A percentile compares a stretch with the other conserved stretches of the same genome.
phyloP scores from a whole-genome alignment of 768 basidiomycete genomes.

The Boletus sp. region DNA sequence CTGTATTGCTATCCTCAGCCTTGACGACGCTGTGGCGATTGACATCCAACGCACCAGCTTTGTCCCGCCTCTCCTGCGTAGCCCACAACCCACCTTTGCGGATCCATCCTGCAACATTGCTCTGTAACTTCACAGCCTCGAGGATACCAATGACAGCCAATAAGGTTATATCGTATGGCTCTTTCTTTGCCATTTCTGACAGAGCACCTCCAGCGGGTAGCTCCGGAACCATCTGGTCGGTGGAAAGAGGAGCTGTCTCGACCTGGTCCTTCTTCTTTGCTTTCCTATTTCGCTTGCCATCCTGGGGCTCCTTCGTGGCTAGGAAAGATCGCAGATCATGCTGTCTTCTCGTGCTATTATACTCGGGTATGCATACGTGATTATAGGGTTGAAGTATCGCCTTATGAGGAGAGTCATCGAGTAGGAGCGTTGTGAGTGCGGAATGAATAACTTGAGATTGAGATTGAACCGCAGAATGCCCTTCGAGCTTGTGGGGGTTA shows the following conservation, averaged over 20 bases:
- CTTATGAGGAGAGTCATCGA: constrained; percentile 54
- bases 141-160: constrained; percentile 69
- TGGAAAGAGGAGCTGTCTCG: not conserved
- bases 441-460: constrained; percentile 34
- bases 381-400: constrained; percentile 76
- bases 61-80: constrained; percentile 2
- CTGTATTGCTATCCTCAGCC: not conserved
- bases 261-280: constrained; percentile 1
- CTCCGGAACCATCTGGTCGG: constrained; percentile 1
- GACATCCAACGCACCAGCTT: not conserved
- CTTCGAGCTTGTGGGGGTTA: not conserved
- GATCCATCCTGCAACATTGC: constrained; percentile 70
- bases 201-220: not conserved
- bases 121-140: constrained; percentile 54
- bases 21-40: not conserved
- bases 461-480: not conserved
- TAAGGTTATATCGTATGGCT: constrained; percentile 46
- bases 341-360: constrained; percentile 45
- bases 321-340: constrained; percentile 35
- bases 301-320: constrained; percentile 14
- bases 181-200: constrained; percentile 11
- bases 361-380: constrained; percentile 76
- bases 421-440: constrained; percentile 45
- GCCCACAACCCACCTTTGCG: constrained; percentile 49
- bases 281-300: constrained; percentile 6